These are phyloP conservation scores for Xylaria sp. DNA, from an alignment of 2,329 filamentous ascomycete species.

Conservation along the genomic window DNA sequence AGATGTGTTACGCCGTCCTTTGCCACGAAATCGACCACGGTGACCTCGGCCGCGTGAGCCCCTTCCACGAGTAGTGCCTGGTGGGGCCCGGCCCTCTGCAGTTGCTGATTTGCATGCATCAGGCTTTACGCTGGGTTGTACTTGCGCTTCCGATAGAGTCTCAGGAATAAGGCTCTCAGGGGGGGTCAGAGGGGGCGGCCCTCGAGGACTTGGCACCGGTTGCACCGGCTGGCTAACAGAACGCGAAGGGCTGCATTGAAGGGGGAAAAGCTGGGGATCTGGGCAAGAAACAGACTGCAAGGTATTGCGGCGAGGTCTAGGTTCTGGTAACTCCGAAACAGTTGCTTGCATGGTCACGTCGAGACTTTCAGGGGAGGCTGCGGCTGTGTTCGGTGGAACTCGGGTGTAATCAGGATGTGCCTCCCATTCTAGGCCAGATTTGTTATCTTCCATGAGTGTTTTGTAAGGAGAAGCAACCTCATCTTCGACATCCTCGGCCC, in stretches of 20 bases:
- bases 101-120: constrained; percentile 15
- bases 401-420: constrained; percentile 21
- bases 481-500: constrained; percentile 49
- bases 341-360: constrained; percentile 25
- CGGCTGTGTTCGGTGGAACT: constrained; percentile 37
- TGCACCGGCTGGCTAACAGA: constrained; percentile 47
- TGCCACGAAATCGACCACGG: constrained; percentile 45
- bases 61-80: constrained; percentile 38
- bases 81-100: constrained; percentile 27
- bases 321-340: constrained; percentile 33
- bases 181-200: constrained; percentile 13
- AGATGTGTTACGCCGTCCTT: constrained; percentile 43
- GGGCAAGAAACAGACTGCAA: constrained; percentile 47
- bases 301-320: constrained; percentile 46
- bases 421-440: constrained; percentile 37
- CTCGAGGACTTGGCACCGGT: constrained; percentile 39
- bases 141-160: constrained; percentile 3
- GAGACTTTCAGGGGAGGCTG: constrained; percentile 35
- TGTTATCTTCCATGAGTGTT: constrained; percentile 27
- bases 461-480: constrained; percentile 30
- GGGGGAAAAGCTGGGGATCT: constrained; percentile 38
- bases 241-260: constrained; percentile 45
- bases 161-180: constrained; percentile 8
- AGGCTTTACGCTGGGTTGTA: constrained; percentile 15
- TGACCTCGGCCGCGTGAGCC: constrained; percentile 42